phyloP scores from a whole-genome alignment of 768 basidiomycete genomes.

The Leccinum imitatum region DNA sequence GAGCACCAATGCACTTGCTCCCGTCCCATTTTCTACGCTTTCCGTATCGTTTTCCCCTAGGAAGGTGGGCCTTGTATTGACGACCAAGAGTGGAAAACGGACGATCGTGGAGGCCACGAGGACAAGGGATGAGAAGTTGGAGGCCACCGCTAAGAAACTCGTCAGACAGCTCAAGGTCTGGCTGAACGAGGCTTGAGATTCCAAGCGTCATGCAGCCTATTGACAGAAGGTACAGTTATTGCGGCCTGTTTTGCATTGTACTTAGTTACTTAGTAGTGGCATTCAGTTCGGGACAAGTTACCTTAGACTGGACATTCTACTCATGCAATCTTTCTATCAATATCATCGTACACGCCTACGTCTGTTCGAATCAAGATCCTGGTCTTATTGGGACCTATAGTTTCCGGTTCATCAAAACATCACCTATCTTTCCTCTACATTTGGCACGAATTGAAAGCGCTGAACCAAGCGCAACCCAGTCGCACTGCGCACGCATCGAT shows the following conservation, averaged over 20 bases:
- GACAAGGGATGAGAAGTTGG: slow-evolving; percentile 52
- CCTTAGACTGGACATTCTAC: background rate
- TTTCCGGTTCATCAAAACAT: too few relatives aligned
- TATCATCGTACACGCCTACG: background rate
- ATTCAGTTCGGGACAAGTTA: background rate
- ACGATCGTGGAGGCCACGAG: slow-evolving; percentile 57
- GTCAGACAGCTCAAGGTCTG: slow-evolving; percentile 47
- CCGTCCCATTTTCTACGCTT: too few relatives aligned
- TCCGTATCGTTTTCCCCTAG: too few relatives aligned
- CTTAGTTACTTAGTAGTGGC: background rate
- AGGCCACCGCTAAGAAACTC: slow-evolving; percentile 52
- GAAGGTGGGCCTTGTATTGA: background rate
- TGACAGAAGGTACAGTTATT: background rate
- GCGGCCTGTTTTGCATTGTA: background rate
- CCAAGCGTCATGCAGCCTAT: background rate
- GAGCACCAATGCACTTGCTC: too few relatives aligned
- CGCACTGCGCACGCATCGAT: too few relatives aligned
- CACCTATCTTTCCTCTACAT: too few relatives aligned
- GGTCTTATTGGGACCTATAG: too few relatives aligned
- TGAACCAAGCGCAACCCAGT: too few relatives aligned
- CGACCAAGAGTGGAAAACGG: slow-evolving; percentile 38
- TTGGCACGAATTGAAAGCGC: too few relatives aligned
- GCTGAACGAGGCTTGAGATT: slow-evolving; percentile 31
- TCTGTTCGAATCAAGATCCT: background rate
- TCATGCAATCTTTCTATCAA: background rate